These are phyloP conservation scores for Brettanomyces nanus DNA, from an alignment of 805 yeast species.

Conservation along the genomic window DNA sequence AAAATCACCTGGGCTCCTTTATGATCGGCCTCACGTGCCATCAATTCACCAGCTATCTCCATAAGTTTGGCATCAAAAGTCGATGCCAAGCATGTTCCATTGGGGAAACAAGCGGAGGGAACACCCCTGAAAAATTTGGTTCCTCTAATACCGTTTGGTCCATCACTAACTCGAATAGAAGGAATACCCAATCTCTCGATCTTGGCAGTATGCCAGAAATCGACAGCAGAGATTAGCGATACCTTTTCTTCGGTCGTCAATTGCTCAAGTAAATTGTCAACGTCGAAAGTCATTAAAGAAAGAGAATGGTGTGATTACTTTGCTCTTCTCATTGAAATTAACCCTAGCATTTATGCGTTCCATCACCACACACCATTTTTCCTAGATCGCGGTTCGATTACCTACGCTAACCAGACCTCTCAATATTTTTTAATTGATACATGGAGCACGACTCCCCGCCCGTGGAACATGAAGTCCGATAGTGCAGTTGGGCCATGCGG, in stretches of 20 bases:
- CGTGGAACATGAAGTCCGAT: too few species aligned
- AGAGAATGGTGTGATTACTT: too few species aligned
- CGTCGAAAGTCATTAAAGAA: conserved; percentile 12
- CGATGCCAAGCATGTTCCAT: conserved; percentile 39
- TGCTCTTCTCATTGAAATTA: too few species aligned
- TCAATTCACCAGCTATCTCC: conserved; percentile 30
- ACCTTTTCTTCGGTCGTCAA: conserved; percentile 25
- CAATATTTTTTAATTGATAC: too few species aligned
- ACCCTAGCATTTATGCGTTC: too few species aligned
- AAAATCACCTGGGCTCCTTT: conserved; percentile 34
- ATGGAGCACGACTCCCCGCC: too few species aligned
- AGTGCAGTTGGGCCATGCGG: too few species aligned
- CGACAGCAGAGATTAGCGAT: conserved; percentile 23
- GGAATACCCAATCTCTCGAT: conserved; percentile 30
- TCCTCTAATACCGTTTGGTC: conserved; percentile 43
- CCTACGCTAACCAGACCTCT: too few species aligned
- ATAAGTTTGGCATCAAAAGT: conserved; percentile 35
- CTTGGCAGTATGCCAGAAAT: conserved; percentile 33
- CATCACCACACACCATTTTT: too few species aligned
- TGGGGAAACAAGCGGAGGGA: conserved; percentile 38
- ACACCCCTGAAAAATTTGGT: conserved; percentile 31
- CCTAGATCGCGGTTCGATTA: too few species aligned
- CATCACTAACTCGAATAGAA: conserved; percentile 30
- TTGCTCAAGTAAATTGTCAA: conserved; percentile 14
- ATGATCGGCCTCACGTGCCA: conserved; percentile 36